Evolutionary conservation across 768 basidiomycete species (phyloP).

Genomic region (Lentinula aciculospora): DNA sequence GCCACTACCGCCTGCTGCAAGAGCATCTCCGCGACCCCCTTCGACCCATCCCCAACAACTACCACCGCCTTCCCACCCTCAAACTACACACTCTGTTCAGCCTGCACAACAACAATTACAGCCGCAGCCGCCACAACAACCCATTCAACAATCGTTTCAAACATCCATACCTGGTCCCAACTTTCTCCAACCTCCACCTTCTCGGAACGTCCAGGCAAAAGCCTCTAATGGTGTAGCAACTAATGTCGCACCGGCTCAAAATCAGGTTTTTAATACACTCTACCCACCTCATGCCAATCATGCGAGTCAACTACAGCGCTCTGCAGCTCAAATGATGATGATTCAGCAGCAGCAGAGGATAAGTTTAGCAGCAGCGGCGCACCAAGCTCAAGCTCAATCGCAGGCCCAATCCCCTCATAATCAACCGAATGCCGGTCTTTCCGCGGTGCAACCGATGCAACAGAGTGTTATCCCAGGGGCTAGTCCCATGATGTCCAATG

Average conservation of each 20-base stretch:
- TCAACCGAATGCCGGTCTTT: neutral
- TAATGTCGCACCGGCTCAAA: too few species aligned
- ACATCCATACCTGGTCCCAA: neutral
- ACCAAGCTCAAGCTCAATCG: conserved; percentile 1
- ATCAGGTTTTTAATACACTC: neutral
- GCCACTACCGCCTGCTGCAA: neutral
- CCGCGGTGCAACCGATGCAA: neutral
- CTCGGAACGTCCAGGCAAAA: neutral
- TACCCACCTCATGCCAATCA: neutral
- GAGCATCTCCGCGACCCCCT: neutral
- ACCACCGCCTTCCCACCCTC: neutral
- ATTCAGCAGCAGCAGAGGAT: neutral
- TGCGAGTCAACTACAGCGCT: neutral
- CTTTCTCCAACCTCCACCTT: neutral
- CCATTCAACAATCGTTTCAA: neutral
- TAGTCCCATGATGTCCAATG: neutral
- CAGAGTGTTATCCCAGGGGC: neutral
- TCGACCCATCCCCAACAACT: neutral
- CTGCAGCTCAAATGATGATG: neutral
- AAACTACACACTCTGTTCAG: neutral
- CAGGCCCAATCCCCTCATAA: neutral
- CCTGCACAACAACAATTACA: neutral
- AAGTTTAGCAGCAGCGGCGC: neutral
- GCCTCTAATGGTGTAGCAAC: neutral
- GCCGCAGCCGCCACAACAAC: neutral